Conservation (phyloP, 805 yeast genomes). For the Teunomyces lycoperdinae region DNA sequence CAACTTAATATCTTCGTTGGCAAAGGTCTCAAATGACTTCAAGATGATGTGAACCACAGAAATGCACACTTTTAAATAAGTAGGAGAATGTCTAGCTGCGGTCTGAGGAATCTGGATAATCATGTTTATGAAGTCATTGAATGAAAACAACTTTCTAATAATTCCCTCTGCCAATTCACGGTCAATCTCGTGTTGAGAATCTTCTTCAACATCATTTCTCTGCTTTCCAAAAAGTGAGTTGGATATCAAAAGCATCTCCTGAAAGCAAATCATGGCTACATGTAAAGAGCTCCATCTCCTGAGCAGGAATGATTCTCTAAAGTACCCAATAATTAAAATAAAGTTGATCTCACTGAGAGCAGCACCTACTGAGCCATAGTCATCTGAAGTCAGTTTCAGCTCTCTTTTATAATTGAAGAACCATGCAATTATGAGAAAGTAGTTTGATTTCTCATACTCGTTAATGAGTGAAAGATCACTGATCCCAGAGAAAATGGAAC, state of each 20-base stretch:
- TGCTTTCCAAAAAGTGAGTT: slow-evolving; percentile 39
- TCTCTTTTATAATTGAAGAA: slow-evolving; percentile 63
- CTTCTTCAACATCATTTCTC: slow-evolving; percentile 40
- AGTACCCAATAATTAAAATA: slow-evolving; percentile 46
- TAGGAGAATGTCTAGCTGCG: slow-evolving; percentile 62
- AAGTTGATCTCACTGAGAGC: slow-evolving; percentile 63
- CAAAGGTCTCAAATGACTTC: slow-evolving; percentile 63
- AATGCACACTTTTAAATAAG: slow-evolving; percentile 56
- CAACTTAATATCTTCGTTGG: slow-evolving; percentile 52
- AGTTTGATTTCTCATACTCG: slow-evolving; percentile 41
- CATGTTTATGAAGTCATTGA: slow-evolving; percentile 54
- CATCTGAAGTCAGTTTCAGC: slow-evolving; percentile 17
- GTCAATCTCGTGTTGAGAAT: slow-evolving; percentile 38
- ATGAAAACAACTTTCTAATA: slow-evolving; percentile 67
- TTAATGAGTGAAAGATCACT: slow-evolving; percentile 31
- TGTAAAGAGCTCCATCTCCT: slow-evolving; percentile 62
- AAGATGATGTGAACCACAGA: slow-evolving; percentile 64
- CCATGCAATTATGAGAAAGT: slow-evolving; percentile 68
- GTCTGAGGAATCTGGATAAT: slow-evolving; percentile 59
- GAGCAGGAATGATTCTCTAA: slow-evolving; percentile 39
- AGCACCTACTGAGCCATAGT: slow-evolving; percentile 48
- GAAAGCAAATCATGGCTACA: slow-evolving; percentile 65
- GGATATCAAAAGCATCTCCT: slow-evolving; percentile 54
- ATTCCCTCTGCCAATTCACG: slow-evolving; percentile 53
- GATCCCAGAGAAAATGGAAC: slow-evolving; percentile 39